Evolutionary conservation across 1,284 basidiomycete species (phyloP), one percentile per base, ranked within the genome.

Genomic region (Cerioporus squamosus): DNA sequence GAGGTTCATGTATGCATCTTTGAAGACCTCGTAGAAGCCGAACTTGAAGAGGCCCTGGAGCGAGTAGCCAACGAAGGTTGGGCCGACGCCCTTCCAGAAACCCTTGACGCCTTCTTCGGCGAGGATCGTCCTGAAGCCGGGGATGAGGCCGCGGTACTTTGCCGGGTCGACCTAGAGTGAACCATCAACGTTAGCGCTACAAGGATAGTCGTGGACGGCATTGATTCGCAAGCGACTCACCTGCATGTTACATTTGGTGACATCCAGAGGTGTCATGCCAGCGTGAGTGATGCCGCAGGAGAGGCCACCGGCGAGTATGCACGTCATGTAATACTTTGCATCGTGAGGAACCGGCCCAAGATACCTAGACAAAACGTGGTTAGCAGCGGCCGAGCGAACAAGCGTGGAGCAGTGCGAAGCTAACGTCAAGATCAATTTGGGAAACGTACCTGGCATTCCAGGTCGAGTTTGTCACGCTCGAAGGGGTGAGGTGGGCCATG

Each of bases 191-290:
- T n/a, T n/a, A n/a, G n/a, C n/a, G n/a, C n/a, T n/a, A n/a, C n/a
- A n/a, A n/a, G n/a, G n/a, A n/a, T n/a, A n/a, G n/a, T n/a, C n/a
- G n/a, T n/a, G n/a, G n/a, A n/a, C n/a, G n/a, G n/a, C n/a, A n/a
- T n/a, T n/a, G n/a, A n/a, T n/a, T n/a, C n/a, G n/a, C n/a, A n/a
- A 40, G 39, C 5, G 39, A 43, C 40, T 69, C 50, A 94, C 94
- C 89, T 98, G 95, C 89, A 98, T 97, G 82, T 96, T 94, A 76
- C 95, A 97, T 84, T 98, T 97, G 71, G 93, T 91, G 68, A 96
- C 94, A 82, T 97, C 94, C 69, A 97, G 87, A 61, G 94, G 94
- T 43, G 94, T 96, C 71, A 95, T 88, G 70, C 90, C 93, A 60
- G 95, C 95, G 77, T 98, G 95, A 67, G 95, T 97, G 75, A 95